Evolutionary conservation across 768 basidiomycete species (phyloP).

Genomic region (Boletus tylopilopsis): DNA sequence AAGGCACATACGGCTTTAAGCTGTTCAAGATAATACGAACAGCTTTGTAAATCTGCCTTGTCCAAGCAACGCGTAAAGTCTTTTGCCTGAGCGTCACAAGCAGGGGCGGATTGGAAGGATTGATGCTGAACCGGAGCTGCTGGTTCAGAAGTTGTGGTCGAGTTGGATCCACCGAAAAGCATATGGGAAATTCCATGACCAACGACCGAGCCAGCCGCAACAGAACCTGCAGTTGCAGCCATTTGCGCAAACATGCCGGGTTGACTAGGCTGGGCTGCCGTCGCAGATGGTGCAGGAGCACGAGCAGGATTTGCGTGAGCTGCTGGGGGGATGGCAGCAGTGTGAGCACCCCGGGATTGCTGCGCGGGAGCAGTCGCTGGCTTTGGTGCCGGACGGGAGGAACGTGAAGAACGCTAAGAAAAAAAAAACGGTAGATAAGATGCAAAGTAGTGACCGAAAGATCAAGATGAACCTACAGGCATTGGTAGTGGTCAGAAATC

Average conservation of each 20-base stretch:
- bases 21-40: constrained; percentile 85
- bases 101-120: constrained; percentile 40
- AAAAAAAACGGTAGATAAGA: background rate
- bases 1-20: constrained; percentile 70
- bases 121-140: constrained; percentile 47
- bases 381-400: constrained; percentile 55
- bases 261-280: constrained; percentile 39
- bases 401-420: constrained; percentile 71
- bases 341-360: constrained; percentile 46
- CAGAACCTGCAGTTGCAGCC: constrained; percentile 89
- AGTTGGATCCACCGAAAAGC: constrained; percentile 74
- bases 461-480: constrained; percentile 40
- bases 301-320: constrained; percentile 42
- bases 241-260: constrained; percentile 81
- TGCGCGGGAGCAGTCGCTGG: constrained; percentile 49
- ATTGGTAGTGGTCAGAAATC: constrained; percentile 31
- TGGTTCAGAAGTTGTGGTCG: constrained; percentile 42
- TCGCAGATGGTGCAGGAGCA: constrained; percentile 37
- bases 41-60: constrained; percentile 73
- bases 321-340: constrained; percentile 42
- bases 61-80: constrained; percentile 87
- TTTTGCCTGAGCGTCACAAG: constrained; percentile 80
- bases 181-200: constrained; percentile 88
- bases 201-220: constrained; percentile 82
- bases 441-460: background rate